Percentiles rank a stretch among this genome's conserved stretches.
Evolutionary conservation across 1,284 basidiomycete species (phyloP).

Genomic region (Heterobasidion occidentale): DNA sequence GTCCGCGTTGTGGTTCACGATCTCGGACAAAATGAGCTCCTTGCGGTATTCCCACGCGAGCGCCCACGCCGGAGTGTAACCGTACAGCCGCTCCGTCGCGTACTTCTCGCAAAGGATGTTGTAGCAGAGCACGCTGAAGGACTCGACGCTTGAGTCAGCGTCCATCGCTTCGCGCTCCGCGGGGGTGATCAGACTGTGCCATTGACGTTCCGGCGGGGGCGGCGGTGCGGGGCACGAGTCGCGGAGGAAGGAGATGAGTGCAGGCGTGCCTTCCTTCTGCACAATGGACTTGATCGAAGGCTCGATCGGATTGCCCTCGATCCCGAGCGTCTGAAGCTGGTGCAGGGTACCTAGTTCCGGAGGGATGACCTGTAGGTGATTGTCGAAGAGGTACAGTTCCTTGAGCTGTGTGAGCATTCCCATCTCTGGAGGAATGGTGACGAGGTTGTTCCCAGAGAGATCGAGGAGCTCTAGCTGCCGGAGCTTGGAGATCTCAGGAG

Average conservation of each 20-base stretch:
- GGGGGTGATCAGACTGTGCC: constrained; percentile 71
- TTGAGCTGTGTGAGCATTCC: constrained; percentile 89
- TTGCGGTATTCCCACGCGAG: constrained; percentile 93
- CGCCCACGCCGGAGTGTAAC: constrained; percentile 97
- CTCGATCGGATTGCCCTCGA: constrained; percentile 95
- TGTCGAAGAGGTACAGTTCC: constrained; percentile 95
- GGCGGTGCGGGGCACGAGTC: constrained; percentile 81
- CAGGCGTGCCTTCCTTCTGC: constrained; percentile 89
- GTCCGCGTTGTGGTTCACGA: constrained; percentile 81
- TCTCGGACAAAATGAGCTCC: constrained; percentile 83
- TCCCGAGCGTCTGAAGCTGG: constrained; percentile 88
- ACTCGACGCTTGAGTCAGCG: constrained; percentile 54
- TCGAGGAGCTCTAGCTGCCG: constrained; percentile 88
- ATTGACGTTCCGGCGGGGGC: constrained; percentile 79
- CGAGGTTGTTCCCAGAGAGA: constrained; percentile 85
- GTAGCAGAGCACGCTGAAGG: constrained; percentile 82
- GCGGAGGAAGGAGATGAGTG: constrained; percentile 83
- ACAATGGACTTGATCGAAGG: constrained; percentile 70
- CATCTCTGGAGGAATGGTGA: constrained; percentile 77
- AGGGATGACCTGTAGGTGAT: constrained; percentile 81
- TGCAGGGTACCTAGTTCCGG: constrained; percentile 87
- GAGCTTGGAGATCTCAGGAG: constrained; percentile 80
- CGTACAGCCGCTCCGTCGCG: constrained; percentile 88
- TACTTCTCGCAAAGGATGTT: constrained; percentile 94
- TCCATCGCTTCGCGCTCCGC: constrained; percentile 54